These are phyloP conservation scores for Agastache rugosa DNA, from an alignment of 257 asterid species.

Conservation along the genomic window DNA sequence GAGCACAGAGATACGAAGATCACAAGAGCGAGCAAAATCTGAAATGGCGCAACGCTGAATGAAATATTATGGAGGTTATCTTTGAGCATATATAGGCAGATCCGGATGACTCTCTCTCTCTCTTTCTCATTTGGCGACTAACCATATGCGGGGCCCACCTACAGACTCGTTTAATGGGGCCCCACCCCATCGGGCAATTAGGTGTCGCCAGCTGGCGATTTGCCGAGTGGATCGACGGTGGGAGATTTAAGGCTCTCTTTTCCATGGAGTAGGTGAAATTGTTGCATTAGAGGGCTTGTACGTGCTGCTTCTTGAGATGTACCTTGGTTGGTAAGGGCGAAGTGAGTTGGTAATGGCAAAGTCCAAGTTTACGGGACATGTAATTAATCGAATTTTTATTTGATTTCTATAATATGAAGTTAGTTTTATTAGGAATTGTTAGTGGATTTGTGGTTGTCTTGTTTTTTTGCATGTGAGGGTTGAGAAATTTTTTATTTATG, in stretches of 20 bases:
- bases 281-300: conserved; percentile 18
- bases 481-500: too few relatives aligned
- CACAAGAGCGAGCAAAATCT: neutral
- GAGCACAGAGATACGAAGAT: conserved; percentile 22
- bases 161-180: conserved; percentile 26
- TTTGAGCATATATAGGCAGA: conserved; percentile 46
- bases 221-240: conserved; percentile 20
- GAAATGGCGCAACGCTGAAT: conserved; percentile 25
- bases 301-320: conserved; percentile 19
- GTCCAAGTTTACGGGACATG: too few relatives aligned
- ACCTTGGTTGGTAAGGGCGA: conserved; percentile 40
- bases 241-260: neutral
- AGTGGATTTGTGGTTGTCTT: too few relatives aligned
- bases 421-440: too few relatives aligned
- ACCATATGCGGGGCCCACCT: conserved; percentile 24
- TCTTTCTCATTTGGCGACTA: conserved; percentile 6
- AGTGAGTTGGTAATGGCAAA: too few relatives aligned
- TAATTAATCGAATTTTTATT: too few relatives aligned
- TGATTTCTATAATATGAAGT: too few relatives aligned
- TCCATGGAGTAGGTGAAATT: conserved; percentile 30
- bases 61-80: conserved; percentile 8
- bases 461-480: too few relatives aligned
- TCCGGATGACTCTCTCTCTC: conserved; percentile 34
- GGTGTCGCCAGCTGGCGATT: conserved; percentile 37
- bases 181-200: neutral